A percentile compares a stretch with the other conserved stretches of the same genome.
phyloP scores from a whole-genome alignment of 1,139 yeast species.

The Candida freyschussii region DNA sequence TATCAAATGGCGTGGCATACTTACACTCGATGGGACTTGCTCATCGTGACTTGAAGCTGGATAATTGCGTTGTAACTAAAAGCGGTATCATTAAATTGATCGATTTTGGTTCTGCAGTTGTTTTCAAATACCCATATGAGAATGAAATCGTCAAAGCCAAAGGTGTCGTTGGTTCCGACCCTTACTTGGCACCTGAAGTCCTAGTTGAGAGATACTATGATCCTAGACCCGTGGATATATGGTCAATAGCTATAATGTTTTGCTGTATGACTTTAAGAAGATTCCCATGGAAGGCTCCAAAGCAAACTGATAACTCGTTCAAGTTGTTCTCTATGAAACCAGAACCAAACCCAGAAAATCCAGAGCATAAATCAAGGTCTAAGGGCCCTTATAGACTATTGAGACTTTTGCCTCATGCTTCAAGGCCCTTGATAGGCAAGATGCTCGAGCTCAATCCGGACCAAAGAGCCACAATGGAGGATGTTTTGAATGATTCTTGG shows the following conservation, averaged over 20 bases:
- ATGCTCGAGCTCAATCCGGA: constrained; percentile 72
- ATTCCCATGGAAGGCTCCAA: constrained; percentile 80
- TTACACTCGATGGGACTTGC: constrained; percentile 67
- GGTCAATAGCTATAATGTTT: constrained; percentile 75
- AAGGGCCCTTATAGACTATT: constrained; percentile 80
- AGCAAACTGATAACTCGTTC: constrained; percentile 49
- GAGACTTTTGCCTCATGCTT: constrained; percentile 74
- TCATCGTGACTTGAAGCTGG: constrained; percentile 72
- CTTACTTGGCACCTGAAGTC: constrained; percentile 77
- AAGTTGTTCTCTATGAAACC: constrained; percentile 37
- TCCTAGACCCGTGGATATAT: constrained; percentile 68
- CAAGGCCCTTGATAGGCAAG: constrained; percentile 63
- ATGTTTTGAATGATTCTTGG: constrained; percentile 68
- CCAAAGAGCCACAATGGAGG: constrained; percentile 64
- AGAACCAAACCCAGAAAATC: constrained; percentile 33
- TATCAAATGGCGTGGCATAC: constrained; percentile 54
- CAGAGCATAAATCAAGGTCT: constrained; percentile 32
- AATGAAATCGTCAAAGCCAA: constrained; percentile 40
- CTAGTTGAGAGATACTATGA: constrained; percentile 48
- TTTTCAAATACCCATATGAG: constrained; percentile 42
- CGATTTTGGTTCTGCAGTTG: constrained; percentile 76
- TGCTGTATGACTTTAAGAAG: constrained; percentile 69
- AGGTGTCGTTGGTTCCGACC: constrained; percentile 82
- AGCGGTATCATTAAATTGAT: constrained; percentile 64
- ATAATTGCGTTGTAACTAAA: constrained; percentile 65